Evolutionary conservation across 164 flowering plant genomes (phyloP).

Genomic region (Liquidambar formosana): DNA sequence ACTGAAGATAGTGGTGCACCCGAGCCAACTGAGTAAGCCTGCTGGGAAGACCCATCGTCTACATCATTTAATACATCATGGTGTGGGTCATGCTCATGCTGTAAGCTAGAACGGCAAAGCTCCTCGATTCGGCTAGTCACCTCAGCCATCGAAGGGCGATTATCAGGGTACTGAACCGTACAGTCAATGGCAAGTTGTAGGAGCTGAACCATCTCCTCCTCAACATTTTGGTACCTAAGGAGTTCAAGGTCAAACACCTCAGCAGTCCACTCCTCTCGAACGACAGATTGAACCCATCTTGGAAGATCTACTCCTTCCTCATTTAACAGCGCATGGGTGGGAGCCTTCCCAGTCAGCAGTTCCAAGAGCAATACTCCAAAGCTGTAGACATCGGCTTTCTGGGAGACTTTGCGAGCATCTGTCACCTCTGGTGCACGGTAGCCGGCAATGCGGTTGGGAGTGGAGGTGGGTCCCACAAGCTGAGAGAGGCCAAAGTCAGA

Average conservation of each 20-base stretch:
- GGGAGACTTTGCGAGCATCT: constrained; percentile 69
- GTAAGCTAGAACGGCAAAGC: constrained; percentile 39
- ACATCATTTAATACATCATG: constrained; percentile 12
- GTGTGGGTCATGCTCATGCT: constrained; percentile 20
- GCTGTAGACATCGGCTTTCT: constrained; percentile 92
- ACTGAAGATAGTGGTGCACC: constrained; percentile 15
- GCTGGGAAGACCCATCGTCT: constrained; percentile 30
- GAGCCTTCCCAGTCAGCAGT: constrained; percentile 85
- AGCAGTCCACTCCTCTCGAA: constrained; percentile 76
- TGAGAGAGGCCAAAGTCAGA: constrained; percentile 84
- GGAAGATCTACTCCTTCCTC: constrained; percentile 95
- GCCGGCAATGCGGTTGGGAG: constrained; percentile 74
- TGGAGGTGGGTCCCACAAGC: constrained; percentile 49
- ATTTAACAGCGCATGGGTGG: constrained; percentile 60
- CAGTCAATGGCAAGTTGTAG: constrained; percentile 79
- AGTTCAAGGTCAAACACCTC: constrained; percentile 89
- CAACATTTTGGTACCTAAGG: constrained; percentile 74
- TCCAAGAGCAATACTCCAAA: constrained; percentile 84
- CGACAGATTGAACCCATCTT: constrained; percentile 89
- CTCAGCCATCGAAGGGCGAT: constrained; percentile 73
- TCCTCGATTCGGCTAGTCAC: constrained; percentile 63
- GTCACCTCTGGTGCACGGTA: constrained; percentile 95
- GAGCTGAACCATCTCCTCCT: constrained; percentile 87
- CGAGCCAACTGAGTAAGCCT: constrained; percentile 17
- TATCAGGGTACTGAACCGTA: constrained; percentile 72